Conservation (phyloP, 2,329 filamentous ascomycete genomes). For the Penicillium sp. region DNA sequence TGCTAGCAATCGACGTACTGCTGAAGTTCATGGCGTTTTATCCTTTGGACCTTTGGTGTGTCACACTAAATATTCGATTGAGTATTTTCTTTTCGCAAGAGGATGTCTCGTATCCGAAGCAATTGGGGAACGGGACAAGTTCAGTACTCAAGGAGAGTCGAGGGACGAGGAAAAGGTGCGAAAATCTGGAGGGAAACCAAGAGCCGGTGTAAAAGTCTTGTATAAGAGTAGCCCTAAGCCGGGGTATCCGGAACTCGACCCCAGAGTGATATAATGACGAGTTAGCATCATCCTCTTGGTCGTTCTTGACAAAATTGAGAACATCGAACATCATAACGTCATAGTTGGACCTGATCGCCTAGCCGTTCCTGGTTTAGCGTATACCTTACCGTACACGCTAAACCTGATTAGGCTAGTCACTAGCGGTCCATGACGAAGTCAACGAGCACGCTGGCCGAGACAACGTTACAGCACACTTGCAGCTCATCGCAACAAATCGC, state of each 20-base stretch:
- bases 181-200: background rate
- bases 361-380: constrained; percentile 23
- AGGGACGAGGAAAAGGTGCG: constrained; percentile 1
- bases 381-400: constrained; percentile 16
- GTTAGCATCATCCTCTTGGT: constrained; percentile 9
- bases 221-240: constrained; percentile 14
- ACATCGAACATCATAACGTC: constrained; percentile 33
- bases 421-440: constrained; percentile 33
- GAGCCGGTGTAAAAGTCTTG: constrained; percentile 1
- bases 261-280: constrained; percentile 26
- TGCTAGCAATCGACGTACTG: constrained; percentile 28
- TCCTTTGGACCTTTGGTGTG: no score
- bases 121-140: background rate
- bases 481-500: background rate
- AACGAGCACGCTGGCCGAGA: constrained; percentile 10
- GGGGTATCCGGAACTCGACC: constrained; percentile 18
- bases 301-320: background rate
- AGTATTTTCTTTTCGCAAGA: background rate
- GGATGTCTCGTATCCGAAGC: background rate
- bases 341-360: constrained; percentile 28
- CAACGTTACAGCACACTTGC: constrained; percentile 31
- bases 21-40: constrained; percentile 26
- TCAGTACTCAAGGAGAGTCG: background rate
- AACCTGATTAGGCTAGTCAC: constrained; percentile 16
- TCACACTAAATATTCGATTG: background rate